These are phyloP conservation scores for Entomortierella parvispora DNA, from an alignment of 192 early-diverging fungal genomes.

Conservation along the genomic window DNA sequence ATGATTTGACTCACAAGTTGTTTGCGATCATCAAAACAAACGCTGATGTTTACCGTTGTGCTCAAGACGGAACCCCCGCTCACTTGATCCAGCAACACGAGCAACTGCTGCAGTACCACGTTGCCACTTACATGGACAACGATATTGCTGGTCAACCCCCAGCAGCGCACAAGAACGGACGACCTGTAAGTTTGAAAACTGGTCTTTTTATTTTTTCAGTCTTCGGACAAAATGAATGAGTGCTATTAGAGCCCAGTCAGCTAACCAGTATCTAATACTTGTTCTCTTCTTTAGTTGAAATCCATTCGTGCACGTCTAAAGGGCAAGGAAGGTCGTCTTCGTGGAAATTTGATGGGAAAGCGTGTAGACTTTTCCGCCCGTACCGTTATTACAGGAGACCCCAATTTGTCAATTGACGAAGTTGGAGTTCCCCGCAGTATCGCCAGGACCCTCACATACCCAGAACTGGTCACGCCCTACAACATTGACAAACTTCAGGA, in stretches of 20 bases:
- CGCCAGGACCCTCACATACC: slow-evolving; percentile 96
- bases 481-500: slow-evolving; percentile 92
- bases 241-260: too few relatives aligned
- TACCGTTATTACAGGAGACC: slow-evolving; percentile 99
- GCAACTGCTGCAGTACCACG: slow-evolving; percentile 89
- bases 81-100: slow-evolving; percentile 93
- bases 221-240: too few relatives aligned
- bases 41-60: slow-evolving; percentile 78
- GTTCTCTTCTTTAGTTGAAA: slow-evolving; percentile 67
- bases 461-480: slow-evolving; percentile 96
- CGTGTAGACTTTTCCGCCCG: slow-evolving; percentile 99
- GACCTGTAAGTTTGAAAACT: slow-evolving; percentile 70
- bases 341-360: slow-evolving; percentile 99
- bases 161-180: slow-evolving; percentile 90
- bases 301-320: slow-evolving; percentile 96
- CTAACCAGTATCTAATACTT: too few relatives aligned
- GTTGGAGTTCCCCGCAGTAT: slow-evolving; percentile 98
- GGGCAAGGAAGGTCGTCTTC: slow-evolving; percentile 98
- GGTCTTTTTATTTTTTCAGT: not conserved
- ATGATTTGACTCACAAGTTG: slow-evolving; percentile 97
- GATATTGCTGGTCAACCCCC: slow-evolving; percentile 92
- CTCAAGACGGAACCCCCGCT: slow-evolving; percentile 87
- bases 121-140: slow-evolving; percentile 98
- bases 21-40: slow-evolving; percentile 95
- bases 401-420: slow-evolving; percentile 97